These are phyloP conservation scores for Chaetomium globosum DNA, from an alignment of 2,329 filamentous ascomycete genomes.

Conservation along the genomic window DNA sequence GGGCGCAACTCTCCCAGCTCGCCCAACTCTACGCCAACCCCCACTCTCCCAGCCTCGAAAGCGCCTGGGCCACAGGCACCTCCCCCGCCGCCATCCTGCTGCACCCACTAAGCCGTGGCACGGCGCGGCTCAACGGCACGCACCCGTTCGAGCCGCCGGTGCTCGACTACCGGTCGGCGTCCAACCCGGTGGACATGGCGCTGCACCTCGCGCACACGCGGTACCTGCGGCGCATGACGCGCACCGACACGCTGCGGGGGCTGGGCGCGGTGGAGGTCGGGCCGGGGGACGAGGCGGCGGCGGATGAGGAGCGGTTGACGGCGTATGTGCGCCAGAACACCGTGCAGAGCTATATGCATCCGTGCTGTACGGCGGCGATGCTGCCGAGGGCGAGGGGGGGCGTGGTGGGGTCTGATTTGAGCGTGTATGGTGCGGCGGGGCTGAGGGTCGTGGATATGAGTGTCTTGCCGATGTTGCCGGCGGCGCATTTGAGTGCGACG, in stretches of 20 bases:
- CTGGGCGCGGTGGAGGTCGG: conserved; percentile 44
- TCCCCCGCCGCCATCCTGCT: conserved; percentile 34
- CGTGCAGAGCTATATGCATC: conserved; percentile 30
- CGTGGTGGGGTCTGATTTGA: conserved; percentile 31
- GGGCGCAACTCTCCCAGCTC: conserved; percentile 24
- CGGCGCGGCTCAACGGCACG: conserved; percentile 35
- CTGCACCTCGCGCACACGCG: conserved; percentile 46
- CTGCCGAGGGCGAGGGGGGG: conserved; percentile 27
- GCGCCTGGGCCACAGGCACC: conserved; percentile 20
- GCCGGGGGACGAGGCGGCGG: conserved; percentile 42
- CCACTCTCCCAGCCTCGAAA: conserved; percentile 25
- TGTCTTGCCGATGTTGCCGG: conserved; percentile 30
- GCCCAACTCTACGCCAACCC: conserved; percentile 25
- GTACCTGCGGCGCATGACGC: conserved; percentile 35
- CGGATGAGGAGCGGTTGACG: conserved; percentile 18
- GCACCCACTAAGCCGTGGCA: conserved; percentile 37
- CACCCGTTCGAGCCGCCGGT: conserved; percentile 43
- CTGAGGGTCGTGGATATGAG: conserved; percentile 35
- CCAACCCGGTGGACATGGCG: conserved; percentile 56
- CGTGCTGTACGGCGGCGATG: conserved; percentile 38
- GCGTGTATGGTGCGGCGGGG: conserved; percentile 30
- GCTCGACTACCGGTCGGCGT: conserved; percentile 45
- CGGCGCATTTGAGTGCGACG: conserved; percentile 31
- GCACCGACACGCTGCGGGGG: conserved; percentile 30
- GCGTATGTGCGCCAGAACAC: conserved; percentile 15